Base-by-base conservation (phyloP, 2,329 filamentous ascomycete species). In the Paecilomyces sp. region DNA sequence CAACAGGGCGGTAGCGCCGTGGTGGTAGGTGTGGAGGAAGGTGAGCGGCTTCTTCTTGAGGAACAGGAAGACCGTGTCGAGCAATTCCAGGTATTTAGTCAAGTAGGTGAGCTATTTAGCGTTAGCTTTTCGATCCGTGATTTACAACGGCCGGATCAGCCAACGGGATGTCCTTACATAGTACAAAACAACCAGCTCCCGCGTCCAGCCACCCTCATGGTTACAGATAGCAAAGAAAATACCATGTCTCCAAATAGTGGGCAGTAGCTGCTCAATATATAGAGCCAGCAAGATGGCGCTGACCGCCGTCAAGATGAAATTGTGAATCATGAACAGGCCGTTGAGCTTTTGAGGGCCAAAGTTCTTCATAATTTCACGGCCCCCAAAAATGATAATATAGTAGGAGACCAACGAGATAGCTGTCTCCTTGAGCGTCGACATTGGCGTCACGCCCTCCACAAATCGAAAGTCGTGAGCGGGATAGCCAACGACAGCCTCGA, bases 21-120 rank as follows among this genome's bases (percentile, higher is more conserved):
- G 93, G 83, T 97, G 93, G 81, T 97, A 97, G 81, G 91, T 96
- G 85, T 97, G 93, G 68, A 97, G 90, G 88, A 97, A 97, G 72
- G 94, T 97, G 75, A 97, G 80, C 58, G 93, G 93, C 88, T 97
- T 97, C 88, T 97, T 97, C 88, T 97, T 97, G 76, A 97, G 86
- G 82, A 97, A 94, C 59, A 97, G 83, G 84, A 97, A 97, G 75
- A 93, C 88, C 61, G 93, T 97, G 78, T 97, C 93, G 68, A 97
- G 81, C 66, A 97, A 84, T 79, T 97, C 93, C 67, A 97, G 85
- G 79, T 96, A 97, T 80, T 97, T 97, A 80, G 92, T 97, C 58
- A 97, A 85, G 82, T 97, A 97, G 83, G 95, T 97, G 74, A 97
- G 84, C 92, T 97, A 52, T 25, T 12, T 18, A 7, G n/a, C 13